A percentile compares a stretch with the other conserved stretches of the same genome.
Evolutionary conservation across 2,329 filamentous ascomycete genomes (phyloP).

Genomic region (Nemania diffusa): DNA sequence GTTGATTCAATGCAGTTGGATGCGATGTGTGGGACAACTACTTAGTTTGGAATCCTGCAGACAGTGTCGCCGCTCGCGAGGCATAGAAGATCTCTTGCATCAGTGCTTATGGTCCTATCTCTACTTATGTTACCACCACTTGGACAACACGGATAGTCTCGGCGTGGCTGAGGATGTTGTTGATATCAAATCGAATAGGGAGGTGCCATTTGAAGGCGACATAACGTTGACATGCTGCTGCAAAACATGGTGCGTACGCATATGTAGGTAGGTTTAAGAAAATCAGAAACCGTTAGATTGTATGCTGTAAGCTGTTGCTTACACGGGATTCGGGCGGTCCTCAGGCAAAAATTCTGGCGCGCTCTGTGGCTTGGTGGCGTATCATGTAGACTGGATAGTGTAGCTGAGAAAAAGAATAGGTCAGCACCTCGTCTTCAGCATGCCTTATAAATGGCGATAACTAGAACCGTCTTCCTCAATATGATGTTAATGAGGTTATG

Average conservation of each 20-base stretch:
- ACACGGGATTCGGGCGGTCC: neutral
- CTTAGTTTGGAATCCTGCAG: slow-evolving; percentile 10
- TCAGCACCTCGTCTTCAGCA: neutral
- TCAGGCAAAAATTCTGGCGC: neutral
- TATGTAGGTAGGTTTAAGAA: no score
- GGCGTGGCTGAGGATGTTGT: neutral
- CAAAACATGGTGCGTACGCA: neutral
- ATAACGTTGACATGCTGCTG: neutral
- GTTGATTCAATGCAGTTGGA: slow-evolving; percentile 16
- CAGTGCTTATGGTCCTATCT: neutral
- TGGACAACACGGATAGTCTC: neutral
- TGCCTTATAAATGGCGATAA: neutral
- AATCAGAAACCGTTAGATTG: slow-evolving; percentile 13
- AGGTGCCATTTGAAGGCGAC: neutral
- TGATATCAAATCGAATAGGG: neutral
- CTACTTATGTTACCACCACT: neutral
- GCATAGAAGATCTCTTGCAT: neutral
- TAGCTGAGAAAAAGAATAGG: slow-evolving; percentile 24
- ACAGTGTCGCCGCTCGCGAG: slow-evolving; percentile 1
- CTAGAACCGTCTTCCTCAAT: neutral
- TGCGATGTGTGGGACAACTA: slow-evolving; percentile 17
- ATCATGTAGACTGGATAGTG: slow-evolving; percentile 9
- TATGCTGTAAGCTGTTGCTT: slow-evolving; percentile 14
- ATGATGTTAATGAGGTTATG: neutral
- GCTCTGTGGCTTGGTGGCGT: slow-evolving; percentile 20